Evolutionary conservation across 352 stramenopile species (phyloP).

Genomic region (Globisporangium cederbergense): DNA sequence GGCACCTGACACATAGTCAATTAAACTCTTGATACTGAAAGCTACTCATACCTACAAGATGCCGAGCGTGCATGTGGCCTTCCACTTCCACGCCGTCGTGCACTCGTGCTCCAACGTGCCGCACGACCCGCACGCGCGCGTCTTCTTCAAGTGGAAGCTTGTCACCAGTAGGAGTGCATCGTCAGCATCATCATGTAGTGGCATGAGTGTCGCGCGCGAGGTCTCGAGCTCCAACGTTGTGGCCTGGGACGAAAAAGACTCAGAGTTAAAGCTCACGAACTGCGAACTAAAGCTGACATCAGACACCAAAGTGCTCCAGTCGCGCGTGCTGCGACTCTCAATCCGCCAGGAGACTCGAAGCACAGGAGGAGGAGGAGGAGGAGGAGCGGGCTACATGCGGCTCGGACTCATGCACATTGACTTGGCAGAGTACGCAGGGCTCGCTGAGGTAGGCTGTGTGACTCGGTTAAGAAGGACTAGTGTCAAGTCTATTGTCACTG

Average conservation of each 20-base stretch:
- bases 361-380: neutral
- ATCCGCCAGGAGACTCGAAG: constrained; percentile 24
- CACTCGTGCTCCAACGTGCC: constrained; percentile 39
- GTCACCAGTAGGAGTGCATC: neutral
- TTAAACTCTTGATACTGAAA: no score
- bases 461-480: neutral
- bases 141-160: constrained; percentile 41
- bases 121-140: constrained; percentile 19
- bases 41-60: neutral
- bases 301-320: constrained; percentile 25
- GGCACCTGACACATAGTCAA: no score
- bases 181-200: constrained; percentile 2
- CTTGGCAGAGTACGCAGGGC: constrained; percentile 31
- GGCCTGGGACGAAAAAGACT: constrained; percentile 19
- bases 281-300: constrained; percentile 26
- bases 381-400: constrained; percentile 9
- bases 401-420: constrained; percentile 31
- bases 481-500: no score
- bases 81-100: constrained; percentile 28
- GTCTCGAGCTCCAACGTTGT: constrained; percentile 26
- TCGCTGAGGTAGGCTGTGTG: constrained; percentile 13
- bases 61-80: constrained; percentile 14
- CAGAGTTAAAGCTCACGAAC: constrained; percentile 17
- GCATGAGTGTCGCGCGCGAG: constrained; percentile 18
- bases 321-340: constrained; percentile 26